These are phyloP conservation scores for Conticribra weissflogii DNA, from an alignment of 108 stramenopile genomes.

Conservation along the genomic window DNA sequence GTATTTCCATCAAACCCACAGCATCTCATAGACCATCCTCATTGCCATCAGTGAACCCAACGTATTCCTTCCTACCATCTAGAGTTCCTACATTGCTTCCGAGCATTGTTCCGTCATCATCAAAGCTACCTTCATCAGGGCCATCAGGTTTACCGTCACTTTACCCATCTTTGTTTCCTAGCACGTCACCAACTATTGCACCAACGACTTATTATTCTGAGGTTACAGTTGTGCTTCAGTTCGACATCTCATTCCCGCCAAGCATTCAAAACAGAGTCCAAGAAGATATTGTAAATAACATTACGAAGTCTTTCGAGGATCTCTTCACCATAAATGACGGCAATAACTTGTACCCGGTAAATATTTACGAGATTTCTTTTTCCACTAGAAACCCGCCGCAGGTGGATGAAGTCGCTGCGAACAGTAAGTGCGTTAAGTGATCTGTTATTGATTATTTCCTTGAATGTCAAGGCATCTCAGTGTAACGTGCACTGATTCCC, in stretches of 20 bases:
- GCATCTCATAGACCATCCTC: not conserved
- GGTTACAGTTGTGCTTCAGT: not conserved
- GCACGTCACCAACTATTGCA: not conserved
- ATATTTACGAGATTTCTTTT: not conserved
- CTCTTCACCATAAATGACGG: not conserved
- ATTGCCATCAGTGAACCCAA: not conserved
- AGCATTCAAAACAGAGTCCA: not conserved
- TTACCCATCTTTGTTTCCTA: not conserved
- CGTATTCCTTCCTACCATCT: not conserved
- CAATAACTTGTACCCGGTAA: not conserved
- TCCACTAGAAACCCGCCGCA: not conserved
- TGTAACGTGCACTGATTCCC: not conserved
- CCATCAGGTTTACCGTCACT: not conserved
- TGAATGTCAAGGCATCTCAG: not conserved
- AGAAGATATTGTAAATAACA: not conserved
- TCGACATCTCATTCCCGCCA: not conserved
- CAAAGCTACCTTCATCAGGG: not conserved
- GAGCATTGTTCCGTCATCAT: not conserved
- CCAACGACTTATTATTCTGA: not conserved
- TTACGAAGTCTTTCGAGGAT: not conserved
- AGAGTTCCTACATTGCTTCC: not conserved
- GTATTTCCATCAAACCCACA: not conserved
- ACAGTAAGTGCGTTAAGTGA: not conserved
- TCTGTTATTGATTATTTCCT: not conserved
- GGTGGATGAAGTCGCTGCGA: not conserved